Evolutionary conservation across 495 filamentous ascomycete species (phyloP).

Genomic region (Xylaria bambusicola): DNA sequence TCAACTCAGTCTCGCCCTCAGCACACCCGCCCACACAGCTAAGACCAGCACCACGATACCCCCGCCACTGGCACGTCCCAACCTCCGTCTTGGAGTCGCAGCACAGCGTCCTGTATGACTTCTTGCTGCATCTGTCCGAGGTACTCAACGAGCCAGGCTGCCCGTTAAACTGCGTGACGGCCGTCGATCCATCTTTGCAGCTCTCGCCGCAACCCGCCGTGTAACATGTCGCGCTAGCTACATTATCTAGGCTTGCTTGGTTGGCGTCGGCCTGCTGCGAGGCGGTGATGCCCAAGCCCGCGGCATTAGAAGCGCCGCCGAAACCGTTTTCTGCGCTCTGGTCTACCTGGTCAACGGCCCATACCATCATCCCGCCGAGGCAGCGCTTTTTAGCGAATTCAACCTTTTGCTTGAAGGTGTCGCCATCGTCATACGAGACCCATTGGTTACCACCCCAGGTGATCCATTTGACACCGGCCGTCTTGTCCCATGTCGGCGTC

Average conservation of each 20-base stretch:
- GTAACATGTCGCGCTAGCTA: not conserved
- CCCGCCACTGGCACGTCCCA: not conserved
- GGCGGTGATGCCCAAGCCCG: too few species aligned
- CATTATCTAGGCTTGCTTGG: not conserved
- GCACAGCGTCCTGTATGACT: not conserved
- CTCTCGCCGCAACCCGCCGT: not conserved
- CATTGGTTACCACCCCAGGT: constrained; percentile 32
- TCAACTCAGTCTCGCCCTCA: not conserved
- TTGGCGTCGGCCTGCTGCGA: not conserved
- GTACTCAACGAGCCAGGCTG: not conserved
- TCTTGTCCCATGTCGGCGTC: not conserved
- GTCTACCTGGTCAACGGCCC: constrained; percentile 1
- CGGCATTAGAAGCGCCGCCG: too few species aligned
- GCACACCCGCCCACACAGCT: not conserved
- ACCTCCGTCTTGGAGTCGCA: not conserved
- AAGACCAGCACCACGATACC: not conserved
- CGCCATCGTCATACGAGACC: constrained; percentile 40
- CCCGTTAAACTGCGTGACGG: not conserved
- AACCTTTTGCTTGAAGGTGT: constrained; percentile 17
- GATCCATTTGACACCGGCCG: constrained; percentile 7
- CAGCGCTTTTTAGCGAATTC: not conserved
- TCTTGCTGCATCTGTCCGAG: not conserved
- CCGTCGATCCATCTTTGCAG: not conserved
- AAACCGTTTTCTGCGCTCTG: not conserved
- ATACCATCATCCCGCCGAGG: constrained; percentile 1